phyloP scores from a whole-genome alignment of 352 stramenopile species.

The Globisporangium megalacanthum region DNA sequence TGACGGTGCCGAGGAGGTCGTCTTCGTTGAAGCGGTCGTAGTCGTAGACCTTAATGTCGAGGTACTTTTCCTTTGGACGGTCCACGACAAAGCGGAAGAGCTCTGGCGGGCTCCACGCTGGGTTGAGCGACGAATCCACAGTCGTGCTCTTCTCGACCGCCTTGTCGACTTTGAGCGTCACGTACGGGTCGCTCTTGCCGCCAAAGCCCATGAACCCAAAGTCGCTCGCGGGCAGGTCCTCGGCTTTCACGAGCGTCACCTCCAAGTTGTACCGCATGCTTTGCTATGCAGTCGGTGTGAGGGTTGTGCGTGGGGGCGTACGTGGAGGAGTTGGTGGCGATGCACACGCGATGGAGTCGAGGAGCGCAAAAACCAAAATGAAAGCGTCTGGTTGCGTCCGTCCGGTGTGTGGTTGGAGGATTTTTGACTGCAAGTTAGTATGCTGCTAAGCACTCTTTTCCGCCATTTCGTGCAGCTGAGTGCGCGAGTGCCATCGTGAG shows the following conservation, averaged over 20 bases:
- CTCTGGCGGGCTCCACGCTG: conserved; percentile 46
- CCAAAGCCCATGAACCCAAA: conserved; percentile 66
- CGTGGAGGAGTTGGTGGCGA: too few species aligned
- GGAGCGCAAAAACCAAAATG: too few species aligned
- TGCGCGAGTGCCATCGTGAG: too few species aligned
- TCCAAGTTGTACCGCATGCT: conserved; percentile 40
- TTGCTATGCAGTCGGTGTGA: not conserved
- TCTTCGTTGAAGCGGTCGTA: conserved; percentile 56
- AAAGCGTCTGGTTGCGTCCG: too few species aligned
- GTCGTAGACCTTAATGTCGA: conserved; percentile 60
- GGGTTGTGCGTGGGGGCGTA: not conserved
- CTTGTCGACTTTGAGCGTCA: conserved; percentile 49
- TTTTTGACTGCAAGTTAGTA: too few species aligned
- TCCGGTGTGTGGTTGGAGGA: too few species aligned
- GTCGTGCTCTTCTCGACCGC: conserved; percentile 47
- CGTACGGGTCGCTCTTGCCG: conserved; percentile 75
- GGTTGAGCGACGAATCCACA: conserved; percentile 38
- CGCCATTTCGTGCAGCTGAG: too few species aligned
- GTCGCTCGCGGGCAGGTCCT: conserved; percentile 48
- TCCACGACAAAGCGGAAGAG: conserved; percentile 59
- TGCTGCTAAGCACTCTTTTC: too few species aligned
- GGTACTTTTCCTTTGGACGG: conserved; percentile 42
- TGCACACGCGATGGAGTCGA: too few species aligned
- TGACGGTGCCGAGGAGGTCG: conserved; percentile 48
- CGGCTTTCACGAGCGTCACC: conserved; percentile 53